Percentiles rank a stretch among this genome's conserved stretches.
These are phyloP conservation scores for Pseudogymnoascus sp. DNA, from an alignment of 2,329 filamentous ascomycete genomes.

Conservation along the genomic window DNA sequence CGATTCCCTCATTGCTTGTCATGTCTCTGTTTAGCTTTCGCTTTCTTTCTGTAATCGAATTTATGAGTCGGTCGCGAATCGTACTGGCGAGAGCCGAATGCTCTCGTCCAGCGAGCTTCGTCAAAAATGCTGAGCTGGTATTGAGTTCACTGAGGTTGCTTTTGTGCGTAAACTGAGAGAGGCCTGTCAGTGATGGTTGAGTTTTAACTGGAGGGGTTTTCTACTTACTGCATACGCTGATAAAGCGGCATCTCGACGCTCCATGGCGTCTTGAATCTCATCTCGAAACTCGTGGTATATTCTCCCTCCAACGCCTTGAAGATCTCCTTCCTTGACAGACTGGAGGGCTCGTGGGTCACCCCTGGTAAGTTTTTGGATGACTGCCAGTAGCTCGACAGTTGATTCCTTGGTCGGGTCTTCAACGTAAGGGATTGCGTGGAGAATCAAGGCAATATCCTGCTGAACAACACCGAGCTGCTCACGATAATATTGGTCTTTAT, in stretches of 20 bases:
- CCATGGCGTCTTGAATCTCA: constrained; percentile 79
- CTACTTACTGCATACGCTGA: constrained; percentile 67
- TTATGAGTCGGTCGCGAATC: constrained; percentile 59
- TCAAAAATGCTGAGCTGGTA: constrained; percentile 52
- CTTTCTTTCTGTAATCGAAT: constrained; percentile 57
- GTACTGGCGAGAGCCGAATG: constrained; percentile 51
- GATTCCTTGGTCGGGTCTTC: constrained; percentile 56
- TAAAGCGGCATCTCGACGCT: constrained; percentile 77
- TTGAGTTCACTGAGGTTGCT: constrained; percentile 52
- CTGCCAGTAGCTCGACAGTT: constrained; percentile 33
- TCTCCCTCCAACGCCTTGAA: constrained; percentile 60
- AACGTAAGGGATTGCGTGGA: constrained; percentile 74
- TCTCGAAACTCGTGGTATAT: constrained; percentile 80
- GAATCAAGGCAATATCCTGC: constrained; percentile 78
- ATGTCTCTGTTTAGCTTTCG: constrained; percentile 57
- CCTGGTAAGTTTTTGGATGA: constrained; percentile 31
- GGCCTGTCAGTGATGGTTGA: constrained; percentile 17
- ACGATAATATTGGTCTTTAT: constrained; percentile 76
- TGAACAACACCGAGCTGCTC: constrained; percentile 89
- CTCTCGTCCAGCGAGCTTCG: constrained; percentile 55
- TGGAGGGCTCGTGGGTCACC: constrained; percentile 24
- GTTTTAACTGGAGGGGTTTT: constrained; percentile 9
- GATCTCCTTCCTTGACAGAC: constrained; percentile 28
- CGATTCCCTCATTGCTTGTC: constrained; percentile 55
- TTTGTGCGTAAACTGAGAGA: constrained; percentile 51